Conservation (phyloP, 257 asterid species). For the Lycium barbarum region DNA sequence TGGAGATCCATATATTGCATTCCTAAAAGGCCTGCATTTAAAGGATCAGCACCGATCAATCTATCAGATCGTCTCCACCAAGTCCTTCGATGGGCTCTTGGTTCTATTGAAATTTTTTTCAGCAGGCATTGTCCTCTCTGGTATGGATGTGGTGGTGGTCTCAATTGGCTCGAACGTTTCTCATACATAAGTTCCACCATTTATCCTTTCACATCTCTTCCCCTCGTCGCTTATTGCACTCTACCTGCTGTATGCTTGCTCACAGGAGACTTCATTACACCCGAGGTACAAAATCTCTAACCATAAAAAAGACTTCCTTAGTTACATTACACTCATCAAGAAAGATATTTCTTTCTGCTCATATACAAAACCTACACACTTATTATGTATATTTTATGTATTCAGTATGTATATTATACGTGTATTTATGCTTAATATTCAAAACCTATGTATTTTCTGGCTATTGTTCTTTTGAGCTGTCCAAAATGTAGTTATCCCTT, state of each 20-base stretch:
- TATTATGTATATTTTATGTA: too few species aligned
- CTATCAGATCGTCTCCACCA: conserved; percentile 49
- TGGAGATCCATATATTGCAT: conserved; percentile 51
- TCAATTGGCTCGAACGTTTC: conserved; percentile 41
- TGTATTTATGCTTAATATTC: too few species aligned
- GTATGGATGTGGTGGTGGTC: conserved; percentile 47
- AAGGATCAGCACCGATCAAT: conserved; percentile 47
- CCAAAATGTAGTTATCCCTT: neutral
- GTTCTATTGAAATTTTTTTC: conserved; percentile 45
- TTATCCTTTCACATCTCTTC: conserved; percentile 44
- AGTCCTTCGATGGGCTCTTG: conserved; percentile 50
- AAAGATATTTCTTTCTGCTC: neutral
- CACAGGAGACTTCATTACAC: conserved; percentile 41
- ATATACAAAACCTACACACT: too few species aligned
- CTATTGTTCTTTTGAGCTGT: too few species aligned
- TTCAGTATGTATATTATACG: too few species aligned
- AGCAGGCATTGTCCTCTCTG: conserved; percentile 46
- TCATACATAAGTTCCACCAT: conserved; percentile 42
- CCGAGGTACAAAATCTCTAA: conserved; percentile 34
- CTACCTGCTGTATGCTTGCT: conserved; percentile 46
- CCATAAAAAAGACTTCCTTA: neutral
- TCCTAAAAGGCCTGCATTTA: conserved; percentile 43
- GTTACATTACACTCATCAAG: neutral
- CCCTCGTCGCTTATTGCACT: conserved; percentile 41
- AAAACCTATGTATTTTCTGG: too few species aligned